Percentiles rank a stretch among this genome's conserved stretches.
These are phyloP conservation scores for Rutstroemia sydowiana DNA, from an alignment of 2,329 filamentous ascomycete species.

Conservation along the genomic window DNA sequence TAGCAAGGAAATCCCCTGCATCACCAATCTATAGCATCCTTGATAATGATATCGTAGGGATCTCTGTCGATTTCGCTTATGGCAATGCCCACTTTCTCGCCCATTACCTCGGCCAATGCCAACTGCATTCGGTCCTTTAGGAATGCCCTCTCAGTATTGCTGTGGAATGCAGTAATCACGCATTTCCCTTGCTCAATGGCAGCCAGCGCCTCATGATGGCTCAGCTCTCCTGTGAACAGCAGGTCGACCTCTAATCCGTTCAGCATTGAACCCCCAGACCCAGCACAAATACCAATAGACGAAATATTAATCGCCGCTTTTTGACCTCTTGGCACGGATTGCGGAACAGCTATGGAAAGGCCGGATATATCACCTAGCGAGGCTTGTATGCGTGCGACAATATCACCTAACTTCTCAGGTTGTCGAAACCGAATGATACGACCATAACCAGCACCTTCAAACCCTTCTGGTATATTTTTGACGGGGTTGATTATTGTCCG, in stretches of 20 bases:
- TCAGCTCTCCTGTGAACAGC: conserved; percentile 86
- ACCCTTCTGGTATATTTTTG: conserved; percentile 18
- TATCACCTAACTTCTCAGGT: conserved; percentile 19
- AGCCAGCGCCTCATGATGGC: conserved; percentile 83
- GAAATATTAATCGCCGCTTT: conserved; percentile 39
- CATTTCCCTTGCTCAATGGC: conserved; percentile 77
- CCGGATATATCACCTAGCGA: conserved; percentile 16
- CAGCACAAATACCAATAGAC: conserved; percentile 80
- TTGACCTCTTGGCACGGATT: conserved; percentile 15
- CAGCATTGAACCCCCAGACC: conserved; percentile 74
- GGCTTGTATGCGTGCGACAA: conserved; percentile 22
- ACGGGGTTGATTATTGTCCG: conserved; percentile 25
- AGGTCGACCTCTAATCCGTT: conserved; percentile 66
- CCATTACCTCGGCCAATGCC: conserved; percentile 49
- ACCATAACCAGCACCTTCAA: conserved; percentile 29
- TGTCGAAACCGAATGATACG: conserved; percentile 25
- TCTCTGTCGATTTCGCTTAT: conserved; percentile 78
- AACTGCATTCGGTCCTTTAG: conserved; percentile 62
- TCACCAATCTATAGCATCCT: conserved; percentile 8
- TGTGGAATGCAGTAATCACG: conserved; percentile 83
- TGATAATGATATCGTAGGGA: conserved; percentile 68
- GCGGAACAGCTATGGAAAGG: conserved; percentile 27
- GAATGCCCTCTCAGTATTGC: conserved; percentile 85
- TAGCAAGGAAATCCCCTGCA: conserved; percentile 1
- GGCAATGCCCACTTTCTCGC: conserved; percentile 57